These are phyloP conservation scores for Trichoderma sp. DNA, from an alignment of 2,329 filamentous ascomycete genomes.

Conservation along the genomic window DNA sequence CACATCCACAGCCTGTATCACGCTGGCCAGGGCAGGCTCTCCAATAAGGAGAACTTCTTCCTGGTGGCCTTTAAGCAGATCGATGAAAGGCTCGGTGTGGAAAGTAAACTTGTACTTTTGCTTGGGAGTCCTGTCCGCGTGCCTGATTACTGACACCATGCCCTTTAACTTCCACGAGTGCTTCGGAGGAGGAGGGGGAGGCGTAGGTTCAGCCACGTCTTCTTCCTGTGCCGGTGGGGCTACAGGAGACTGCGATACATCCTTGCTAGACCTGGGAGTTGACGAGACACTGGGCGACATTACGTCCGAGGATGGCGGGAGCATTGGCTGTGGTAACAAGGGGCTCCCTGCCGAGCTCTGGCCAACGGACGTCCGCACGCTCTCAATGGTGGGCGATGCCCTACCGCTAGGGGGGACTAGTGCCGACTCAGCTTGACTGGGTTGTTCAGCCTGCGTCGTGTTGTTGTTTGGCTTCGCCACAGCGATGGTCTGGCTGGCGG, in stretches of 20 bases:
- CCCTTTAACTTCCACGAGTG: slow-evolving; percentile 98
- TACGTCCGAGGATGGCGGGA: slow-evolving; percentile 34
- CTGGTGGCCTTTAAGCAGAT: slow-evolving; percentile 89
- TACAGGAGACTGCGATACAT: slow-evolving; percentile 28
- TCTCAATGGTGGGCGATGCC: slow-evolving; percentile 35
- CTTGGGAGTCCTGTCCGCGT: slow-evolving; percentile 95
- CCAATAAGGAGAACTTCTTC: slow-evolving; percentile 95
- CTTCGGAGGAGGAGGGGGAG: slow-evolving; percentile 69
- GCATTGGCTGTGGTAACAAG: slow-evolving; percentile 34
- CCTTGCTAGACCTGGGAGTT: slow-evolving; percentile 34
- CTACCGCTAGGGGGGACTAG: slow-evolving; percentile 28
- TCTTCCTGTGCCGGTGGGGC: slow-evolving; percentile 21
- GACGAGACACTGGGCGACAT: slow-evolving; percentile 31
- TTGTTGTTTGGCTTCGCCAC: slow-evolving; percentile 31
- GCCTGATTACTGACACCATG: slow-evolving; percentile 92
- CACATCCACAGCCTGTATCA: slow-evolving; percentile 79
- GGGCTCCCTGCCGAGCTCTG: slow-evolving; percentile 39
- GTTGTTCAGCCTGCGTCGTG: slow-evolving; percentile 25
- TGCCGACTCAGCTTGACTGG: slow-evolving; percentile 27
- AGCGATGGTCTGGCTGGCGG: slow-evolving; percentile 18
- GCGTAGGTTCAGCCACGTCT: slow-evolving; percentile 32
- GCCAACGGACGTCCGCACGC: slow-evolving; percentile 30
- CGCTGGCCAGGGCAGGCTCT: slow-evolving; percentile 82
- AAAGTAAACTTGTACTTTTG: slow-evolving; percentile 99
- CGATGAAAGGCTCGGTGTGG: slow-evolving; percentile 92